Evolutionary conservation across 495 filamentous ascomycete species (phyloP).

Genomic region (Daldinia vernicosa): DNA sequence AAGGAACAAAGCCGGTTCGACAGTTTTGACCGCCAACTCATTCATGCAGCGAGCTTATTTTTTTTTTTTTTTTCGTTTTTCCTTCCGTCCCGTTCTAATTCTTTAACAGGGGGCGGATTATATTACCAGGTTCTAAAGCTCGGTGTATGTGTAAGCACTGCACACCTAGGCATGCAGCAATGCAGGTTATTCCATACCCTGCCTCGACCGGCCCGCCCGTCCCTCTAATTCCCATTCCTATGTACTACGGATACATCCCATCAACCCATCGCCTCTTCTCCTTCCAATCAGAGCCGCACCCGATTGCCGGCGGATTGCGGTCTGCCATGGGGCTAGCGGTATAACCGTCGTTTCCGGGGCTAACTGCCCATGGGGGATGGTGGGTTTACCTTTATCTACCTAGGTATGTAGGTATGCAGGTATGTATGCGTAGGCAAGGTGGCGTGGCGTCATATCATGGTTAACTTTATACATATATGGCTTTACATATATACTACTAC

Average conservation of each 20-base stretch:
- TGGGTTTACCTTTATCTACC: not conserved
- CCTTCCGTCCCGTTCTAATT: not conserved
- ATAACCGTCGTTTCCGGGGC: constrained; percentile 1
- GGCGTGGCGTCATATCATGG: not conserved
- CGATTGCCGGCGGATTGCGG: not conserved
- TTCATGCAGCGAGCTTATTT: constrained; percentile 24
- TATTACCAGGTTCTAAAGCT: not conserved
- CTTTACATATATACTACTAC: not conserved
- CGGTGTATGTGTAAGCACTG: constrained; percentile 5
- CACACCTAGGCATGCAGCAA: not conserved
- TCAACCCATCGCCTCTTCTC: not conserved
- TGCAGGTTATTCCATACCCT: not conserved
- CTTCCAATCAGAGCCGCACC: constrained; percentile 15
- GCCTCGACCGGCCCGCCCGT: not conserved
- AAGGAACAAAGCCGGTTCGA: not conserved
- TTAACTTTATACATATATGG: not conserved
- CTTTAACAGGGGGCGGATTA: not conserved
- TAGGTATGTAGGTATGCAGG: no score
- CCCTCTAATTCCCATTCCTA: not conserved
- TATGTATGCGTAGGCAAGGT: not conserved
- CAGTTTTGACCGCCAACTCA: constrained; percentile 29
- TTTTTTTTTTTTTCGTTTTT: not conserved
- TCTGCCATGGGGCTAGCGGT: constrained; percentile 4
- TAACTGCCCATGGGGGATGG: not conserved
- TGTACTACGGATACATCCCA: not conserved